Evolutionary conservation across 169 alveolate genomes (phyloP), one percentile per base, ranked within the genome.

Genomic region (Eimeria falciformis): DNA sequence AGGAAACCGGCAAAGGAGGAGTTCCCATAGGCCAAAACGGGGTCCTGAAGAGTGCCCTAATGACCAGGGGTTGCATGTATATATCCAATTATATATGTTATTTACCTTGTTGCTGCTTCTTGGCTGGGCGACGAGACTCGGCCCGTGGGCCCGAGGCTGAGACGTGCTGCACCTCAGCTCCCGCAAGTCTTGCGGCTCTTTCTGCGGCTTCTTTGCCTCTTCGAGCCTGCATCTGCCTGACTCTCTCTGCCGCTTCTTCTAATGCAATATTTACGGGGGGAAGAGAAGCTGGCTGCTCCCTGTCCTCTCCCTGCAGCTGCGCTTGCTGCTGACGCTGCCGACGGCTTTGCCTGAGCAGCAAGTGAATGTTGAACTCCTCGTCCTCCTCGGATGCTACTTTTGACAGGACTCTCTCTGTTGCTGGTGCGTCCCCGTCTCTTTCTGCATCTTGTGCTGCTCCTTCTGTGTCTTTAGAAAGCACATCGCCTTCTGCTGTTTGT

Each of bases 271-370:
- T 18, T 18, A 53, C 65, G 65, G 65, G 65, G n/a, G 65, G 65
- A 53, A 53, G n/a, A 17, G 65, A 53, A 17, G 65, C 65, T n/a
- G 17, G 17, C 65, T 53, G 17, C 65, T 53, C 65, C 5, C 9
- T 5, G 25, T 9, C 25, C 65, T 53, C 25, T n/a, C n/a, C 25
- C 65, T 65, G 9, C 17, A 21, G 77, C 40, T 65, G 77, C 77
- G n/a, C 4, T 5, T 65, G 77, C 77, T 65, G 77, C 77, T 65
- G 77, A 0, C 1, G 45, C 29, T 69, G 81, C 11, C 45, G 37
- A 18, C 62, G 65, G 65, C 65, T n/a, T 53, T 53, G 25, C 65
- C 65, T 53, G 25, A 53, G 65, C 65, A 53, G 65, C n/a, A n/a
- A 17, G n/a, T 53, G 65, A 5, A 53, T 53, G 65, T 6, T 53